Percentiles rank a stretch among this genome's conserved stretches.
These are phyloP conservation scores for Leccinum variicolor DNA, from an alignment of 768 basidiomycete genomes.

Conservation along the genomic window DNA sequence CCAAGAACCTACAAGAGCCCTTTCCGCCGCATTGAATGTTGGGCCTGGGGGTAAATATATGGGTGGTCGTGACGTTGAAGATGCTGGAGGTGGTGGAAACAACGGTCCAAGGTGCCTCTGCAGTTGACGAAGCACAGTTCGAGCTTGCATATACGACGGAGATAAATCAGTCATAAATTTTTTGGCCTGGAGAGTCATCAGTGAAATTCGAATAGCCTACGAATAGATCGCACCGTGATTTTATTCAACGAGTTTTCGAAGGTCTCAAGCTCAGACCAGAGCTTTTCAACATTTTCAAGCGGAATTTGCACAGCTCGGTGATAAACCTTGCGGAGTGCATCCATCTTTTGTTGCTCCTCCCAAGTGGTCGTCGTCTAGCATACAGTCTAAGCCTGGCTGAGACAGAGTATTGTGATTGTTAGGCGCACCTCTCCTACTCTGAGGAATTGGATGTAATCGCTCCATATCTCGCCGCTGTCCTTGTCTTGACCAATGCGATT, in stretches of 20 bases:
- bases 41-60: constrained; percentile 69
- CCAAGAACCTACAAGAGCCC: constrained; percentile 81
- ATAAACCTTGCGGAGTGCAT: constrained; percentile 85
- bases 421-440: constrained; percentile 68
- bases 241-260: constrained; percentile 90
- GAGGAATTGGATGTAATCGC: constrained; percentile 89
- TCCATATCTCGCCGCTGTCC: constrained; percentile 90
- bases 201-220: neutral
- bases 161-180: constrained; percentile 94
- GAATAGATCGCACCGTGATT: constrained; percentile 56
- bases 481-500: constrained; percentile 89
- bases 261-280: constrained; percentile 92
- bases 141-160: constrained; percentile 92
- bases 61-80: constrained; percentile 37
- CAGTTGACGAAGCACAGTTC: constrained; percentile 81
- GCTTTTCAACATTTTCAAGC: constrained; percentile 83
- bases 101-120: constrained; percentile 64
- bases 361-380: constrained; percentile 73
- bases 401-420: neutral
- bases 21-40: constrained; percentile 69
- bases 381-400: constrained; percentile 4
- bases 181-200: constrained; percentile 60
- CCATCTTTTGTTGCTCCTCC: constrained; percentile 97
- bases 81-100: constrained; percentile 47
- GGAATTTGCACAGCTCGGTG: constrained; percentile 94